Evolutionary conservation across 352 stramenopile species (phyloP), one percentile per base, ranked within the genome.

Genomic region (Phytopythium vexans): DNA sequence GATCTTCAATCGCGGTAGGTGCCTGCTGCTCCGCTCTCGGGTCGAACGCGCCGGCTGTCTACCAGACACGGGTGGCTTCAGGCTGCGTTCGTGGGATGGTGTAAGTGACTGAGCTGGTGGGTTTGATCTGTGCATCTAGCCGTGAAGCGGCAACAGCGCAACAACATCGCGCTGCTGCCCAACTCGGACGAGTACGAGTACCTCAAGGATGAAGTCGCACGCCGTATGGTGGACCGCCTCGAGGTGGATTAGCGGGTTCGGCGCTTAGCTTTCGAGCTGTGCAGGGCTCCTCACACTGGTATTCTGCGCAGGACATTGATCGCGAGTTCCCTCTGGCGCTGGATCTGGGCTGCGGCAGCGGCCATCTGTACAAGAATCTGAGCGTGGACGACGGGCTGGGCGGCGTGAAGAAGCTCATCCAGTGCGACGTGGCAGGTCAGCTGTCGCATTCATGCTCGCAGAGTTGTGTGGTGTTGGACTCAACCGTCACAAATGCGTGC

Each of bases 361-460:
- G 85, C 21, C 78, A 93, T 49, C 77, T 95, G 32, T 91, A 89
- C 70, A 92, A 93, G 68, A 84, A 79, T 14, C 64, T 95, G 34
- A 84, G 72, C 43, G 68, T 72, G 21, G 81, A 92, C 27, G 75
- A 88, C 15, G 81, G 78, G 1, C 65, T 92, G 16, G 84, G 82
- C 2, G 81, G 82, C n/a, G 63, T 95, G 39, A 74, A 86, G 55
- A 74, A 78, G 58, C 78, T 95, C 3, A 51, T 93, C 12, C 85
- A 95, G 56, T 89, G 81, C 50, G 85, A 95, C 41, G 64, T 74
- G n/a, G 64, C 84, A 14, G 76, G 79, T 86, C 38, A 21, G 58
- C 57, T 14, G 41, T 32, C 4, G 27, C 12, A 8, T 14, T 38
- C 8, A 27, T 27, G 21, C 21, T 27, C 21, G 21, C 21, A 27